A percentile compares a stretch with the other conserved stretches of the same genome.
Evolutionary conservation across 345 rosid species (phyloP).

Genomic region (Eucalyptus fibrosa): DNA sequence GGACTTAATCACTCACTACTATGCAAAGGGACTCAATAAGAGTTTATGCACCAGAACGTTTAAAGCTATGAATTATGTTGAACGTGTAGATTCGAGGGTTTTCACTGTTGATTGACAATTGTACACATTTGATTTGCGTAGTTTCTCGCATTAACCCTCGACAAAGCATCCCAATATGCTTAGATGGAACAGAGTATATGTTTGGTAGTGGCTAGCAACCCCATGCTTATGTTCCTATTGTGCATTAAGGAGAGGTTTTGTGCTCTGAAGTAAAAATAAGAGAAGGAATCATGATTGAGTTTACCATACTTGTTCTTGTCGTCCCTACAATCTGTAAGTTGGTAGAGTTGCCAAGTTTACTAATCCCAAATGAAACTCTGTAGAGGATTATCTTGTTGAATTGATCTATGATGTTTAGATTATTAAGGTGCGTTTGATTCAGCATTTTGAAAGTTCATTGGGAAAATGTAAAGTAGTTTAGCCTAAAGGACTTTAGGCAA

Average conservation of each 20-base stretch:
- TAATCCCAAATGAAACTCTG: neutral
- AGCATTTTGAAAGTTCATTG: too few relatives aligned
- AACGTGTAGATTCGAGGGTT: neutral
- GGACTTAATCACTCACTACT: neutral
- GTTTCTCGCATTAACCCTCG: neutral
- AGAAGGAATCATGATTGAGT: neutral
- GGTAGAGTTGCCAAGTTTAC: neutral
- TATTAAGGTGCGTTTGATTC: accelerated
- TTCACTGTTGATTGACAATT: neutral
- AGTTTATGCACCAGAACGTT: neutral
- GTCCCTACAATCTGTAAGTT: neutral
- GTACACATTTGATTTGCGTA: neutral
- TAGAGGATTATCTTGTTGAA: neutral
- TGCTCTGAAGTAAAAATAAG: neutral
- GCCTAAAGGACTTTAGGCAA: too few relatives aligned
- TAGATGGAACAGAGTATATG: neutral
- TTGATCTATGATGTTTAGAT: neutral
- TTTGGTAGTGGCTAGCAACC: neutral
- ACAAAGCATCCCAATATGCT: neutral
- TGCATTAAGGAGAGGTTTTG: neutral
- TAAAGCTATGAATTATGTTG: conserved; percentile 1
- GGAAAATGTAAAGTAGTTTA: accelerated
- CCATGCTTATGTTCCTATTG: neutral
- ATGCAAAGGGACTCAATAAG: conserved; percentile 2
- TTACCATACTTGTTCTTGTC: neutral